Evolutionary conservation across 1,284 basidiomycete species (phyloP), one percentile per base, ranked within the genome.

Genomic region (Mycena citricolor): DNA sequence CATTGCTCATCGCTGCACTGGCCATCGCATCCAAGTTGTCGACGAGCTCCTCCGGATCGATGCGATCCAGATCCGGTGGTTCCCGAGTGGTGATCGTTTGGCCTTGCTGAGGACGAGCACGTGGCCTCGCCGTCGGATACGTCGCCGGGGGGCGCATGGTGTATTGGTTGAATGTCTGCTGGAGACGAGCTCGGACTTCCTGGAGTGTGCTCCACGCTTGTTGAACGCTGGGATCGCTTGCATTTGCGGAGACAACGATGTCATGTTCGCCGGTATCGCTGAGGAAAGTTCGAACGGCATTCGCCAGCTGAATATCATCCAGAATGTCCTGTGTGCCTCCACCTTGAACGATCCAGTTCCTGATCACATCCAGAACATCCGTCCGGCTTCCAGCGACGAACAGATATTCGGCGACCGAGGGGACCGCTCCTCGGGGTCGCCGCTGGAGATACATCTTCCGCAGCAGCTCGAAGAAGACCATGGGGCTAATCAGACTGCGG

Each of bases 391-490:
- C 64, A 10, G 69, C 61, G 3, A 69, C 67, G 17, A 69, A 59
- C 24, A 76, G 57, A 44, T 73, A 67, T 38, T 74, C 70, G 30
- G 59, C 59, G 38, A 61, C 65, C 40, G 65, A 61, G 20, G 59
- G 68, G 32, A 60, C 66, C 33, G 63, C 56, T 35, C 57, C 74
- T 54, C 49, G 57, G 37, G 61, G 71, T 57, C 73, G 77, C 39
- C 66, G 65, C 14, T 70, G 73, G 21, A 81, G 61, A 54, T 85
- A 90, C 21, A 82, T 76, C 65, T 90, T 90, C 32, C 82, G 74
- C 42, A 90, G 64, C 16, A 89, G 70, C 86, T 91, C 86, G 59
- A 91, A 90, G 55, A 91, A 83, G 1, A 85, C 83, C 17, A 84
- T 63, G 0, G 88, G 87, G 0, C 83, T 81, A 8, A 90, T 74